These are phyloP conservation scores for Alternaria sp. DNA, from an alignment of 2,329 filamentous ascomycete species.

Conservation along the genomic window DNA sequence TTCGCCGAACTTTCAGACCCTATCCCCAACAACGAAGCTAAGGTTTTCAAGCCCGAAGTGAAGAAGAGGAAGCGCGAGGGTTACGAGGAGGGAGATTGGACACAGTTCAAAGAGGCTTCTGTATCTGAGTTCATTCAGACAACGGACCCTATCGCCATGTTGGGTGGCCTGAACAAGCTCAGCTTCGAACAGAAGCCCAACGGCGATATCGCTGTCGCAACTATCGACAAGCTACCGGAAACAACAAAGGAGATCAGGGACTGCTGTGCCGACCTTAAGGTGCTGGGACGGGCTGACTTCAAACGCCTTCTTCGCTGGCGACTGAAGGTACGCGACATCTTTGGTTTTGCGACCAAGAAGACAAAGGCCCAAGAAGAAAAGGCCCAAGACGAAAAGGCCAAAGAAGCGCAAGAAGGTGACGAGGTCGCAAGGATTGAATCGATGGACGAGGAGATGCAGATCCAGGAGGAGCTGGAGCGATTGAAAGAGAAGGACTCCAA, in stretches of 20 bases:
- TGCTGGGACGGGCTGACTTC: constrained; percentile 93
- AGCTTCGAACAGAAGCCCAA: constrained; percentile 82
- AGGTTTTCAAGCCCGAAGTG: constrained; percentile 95
- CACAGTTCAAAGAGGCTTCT: constrained; percentile 85
- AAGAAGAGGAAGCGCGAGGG: constrained; percentile 98
- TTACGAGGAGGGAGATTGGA: constrained; percentile 96
- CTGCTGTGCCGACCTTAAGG: constrained; percentile 74
- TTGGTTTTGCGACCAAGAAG: constrained; percentile 84
- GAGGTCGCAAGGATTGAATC: constrained; percentile 83
- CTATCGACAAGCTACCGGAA: constrained; percentile 79
- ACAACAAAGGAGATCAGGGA: constrained; percentile 69
- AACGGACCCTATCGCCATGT: constrained; percentile 87
- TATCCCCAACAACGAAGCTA: constrained; percentile 93
- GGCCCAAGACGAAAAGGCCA: constrained; percentile 56
- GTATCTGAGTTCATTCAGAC: constrained; percentile 96
- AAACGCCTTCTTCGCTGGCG: constrained; percentile 89
- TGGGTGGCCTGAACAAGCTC: constrained; percentile 84
- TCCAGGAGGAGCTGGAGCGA: constrained; percentile 85
- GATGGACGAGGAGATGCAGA: constrained; percentile 93
- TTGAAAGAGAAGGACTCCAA: constrained; percentile 80
- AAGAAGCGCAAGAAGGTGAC: constrained; percentile 56
- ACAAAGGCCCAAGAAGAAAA: constrained; percentile 57
- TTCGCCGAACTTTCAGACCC: constrained; percentile 90
- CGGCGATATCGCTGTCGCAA: constrained; percentile 82
- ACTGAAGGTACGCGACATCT: constrained; percentile 85